Evolutionary conservation across 2,329 filamentous ascomycete species (phyloP), one percentile per base, ranked within the genome.

Genomic region (Fusarium penzigii): DNA sequence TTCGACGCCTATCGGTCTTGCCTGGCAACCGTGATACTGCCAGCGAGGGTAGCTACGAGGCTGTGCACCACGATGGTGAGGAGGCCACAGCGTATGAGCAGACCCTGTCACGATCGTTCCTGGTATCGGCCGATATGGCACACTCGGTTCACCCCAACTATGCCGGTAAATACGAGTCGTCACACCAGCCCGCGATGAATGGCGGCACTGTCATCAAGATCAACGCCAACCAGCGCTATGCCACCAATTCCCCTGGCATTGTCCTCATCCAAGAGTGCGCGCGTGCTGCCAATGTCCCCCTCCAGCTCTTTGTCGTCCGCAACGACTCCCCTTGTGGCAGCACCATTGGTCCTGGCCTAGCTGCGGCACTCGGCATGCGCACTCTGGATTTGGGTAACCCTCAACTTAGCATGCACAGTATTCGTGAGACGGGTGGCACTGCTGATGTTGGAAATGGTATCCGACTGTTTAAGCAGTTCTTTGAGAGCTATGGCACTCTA

Each of bases 141-240:
- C 94, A 99, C 76, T 89, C 89, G 6, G 87, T 99, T 13, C 91
- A 99, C 72, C 94, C 94, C 51, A 99, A 99, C 77, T 99, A 97
- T 71, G 81, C 86, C 5, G 85, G 77, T 63, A 97, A 97, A 74
- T 96, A 97, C 74, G 94, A 99, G 76, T 74, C 85, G 36, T 89
- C 90, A 64, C 94, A 99, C 75, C 85, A 90, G 60, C 94, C 94
- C 6, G 87, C 92, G 73, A 95, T 99, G 83, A 99, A 99, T 81
- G 90, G 91, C 72, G 94, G 94, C 46, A 90, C 90, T 5, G 93
- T 97, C 42, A 92, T 99, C 78, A 99, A 99, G 77, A 83, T 99
- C 78, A 99, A 99, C 70, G 94, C 94, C 57, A 99, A 97, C 72
- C 91, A 94, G 63, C 88, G 92, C 57, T 99, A 99, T 74, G 92